Percentiles rank a stretch among this genome's conserved stretches.
Conservation (phyloP, 345 rosid genomes). For the Streptanthus diversifolius region DNA sequence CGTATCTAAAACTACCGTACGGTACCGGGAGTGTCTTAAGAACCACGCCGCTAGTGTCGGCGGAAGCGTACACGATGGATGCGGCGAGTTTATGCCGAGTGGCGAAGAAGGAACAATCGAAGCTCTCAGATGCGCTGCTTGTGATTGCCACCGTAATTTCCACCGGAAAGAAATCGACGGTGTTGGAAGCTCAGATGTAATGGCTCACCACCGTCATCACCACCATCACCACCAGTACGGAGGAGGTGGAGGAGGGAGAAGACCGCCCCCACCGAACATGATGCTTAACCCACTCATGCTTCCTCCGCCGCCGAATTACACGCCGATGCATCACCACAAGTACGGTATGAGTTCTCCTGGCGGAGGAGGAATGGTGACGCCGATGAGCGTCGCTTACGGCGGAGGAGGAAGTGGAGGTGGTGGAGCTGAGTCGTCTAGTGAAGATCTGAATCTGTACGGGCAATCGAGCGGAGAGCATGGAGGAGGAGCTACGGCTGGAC, state of each 20-base stretch:
- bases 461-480: constrained; percentile 44
- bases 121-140: constrained; percentile 89
- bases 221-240: constrained; percentile 19
- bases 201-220: constrained; percentile 7
- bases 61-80: constrained; percentile 79
- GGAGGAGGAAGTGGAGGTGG: constrained; percentile 40
- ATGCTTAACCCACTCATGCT: constrained; percentile 47
- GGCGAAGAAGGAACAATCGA: constrained; percentile 81
- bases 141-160: constrained; percentile 93
- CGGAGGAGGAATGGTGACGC: constrained; percentile 51
- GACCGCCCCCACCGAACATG: constrained; percentile 29
- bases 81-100: constrained; percentile 97
- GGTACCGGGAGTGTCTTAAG: constrained; percentile 83
- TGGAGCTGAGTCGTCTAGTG: constrained; percentile 73
- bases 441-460: constrained; percentile 54
- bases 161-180: constrained; percentile 73
- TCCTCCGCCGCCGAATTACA: constrained; percentile 42
- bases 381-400: constrained; percentile 67
- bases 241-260: constrained; percentile 22
- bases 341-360: constrained; percentile 45
- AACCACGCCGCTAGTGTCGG: constrained; percentile 92
- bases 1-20: constrained; percentile 1
- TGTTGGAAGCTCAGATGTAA: constrained; percentile 15
- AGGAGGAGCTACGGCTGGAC: constrained; percentile 31
- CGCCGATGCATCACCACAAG: constrained; percentile 35